Base-by-base conservation (phyloP, 2,329 filamentous ascomycete genomes). In the Paraphaeosphaeria sporulosa region DNA sequence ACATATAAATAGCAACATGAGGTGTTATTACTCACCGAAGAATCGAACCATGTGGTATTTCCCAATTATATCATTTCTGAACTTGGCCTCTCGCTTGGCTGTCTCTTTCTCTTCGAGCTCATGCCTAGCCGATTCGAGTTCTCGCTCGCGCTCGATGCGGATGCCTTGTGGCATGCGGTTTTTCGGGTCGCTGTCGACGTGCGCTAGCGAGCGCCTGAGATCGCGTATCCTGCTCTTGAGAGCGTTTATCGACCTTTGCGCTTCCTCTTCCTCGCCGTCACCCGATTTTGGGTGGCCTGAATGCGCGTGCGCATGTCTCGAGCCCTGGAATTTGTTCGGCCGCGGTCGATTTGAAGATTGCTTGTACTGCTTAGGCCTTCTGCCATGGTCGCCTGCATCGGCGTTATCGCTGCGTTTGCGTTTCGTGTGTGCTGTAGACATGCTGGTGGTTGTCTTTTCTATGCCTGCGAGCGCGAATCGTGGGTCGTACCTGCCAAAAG, bases 31-130 rank as follows among this genome's bases (percentile, higher is more conserved):
- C 84, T 54, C 82, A 91, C 91, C 92, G 77, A 94, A 94, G 75
- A 95, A 95, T 30, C 92, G 84, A 53, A 94, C 87, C 86, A 92
- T 94, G 75, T 94, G 91, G 70, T 93, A 95, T 76, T 89, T 90
- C 53, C 83, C 83, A 63, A 94, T 93, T 86, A 94, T 92, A 60
- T 87, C 84, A 66, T 87, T 84, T 72, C 83, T 84, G 78, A 87
- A 89, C 69, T 88, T 87, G 60, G 84, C 83, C 60, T 86, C 81
- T 50, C 85, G 83, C 63, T 86, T 83, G 4, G 78, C 65, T 40
- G 60, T 63, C 17, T 64, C 58, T 66, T 76, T 76, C 62, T 76
- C 73, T 25, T 60, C 82, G 60, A 94, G 81, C 70, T 91, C 89
- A 64, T 86, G 82, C 76, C 87, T 84, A 70, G 89, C 89, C 4